Base-by-base conservation (phyloP, 2,329 filamentous ascomycete genomes). In the Iodosphaeria phyllophila region DNA sequence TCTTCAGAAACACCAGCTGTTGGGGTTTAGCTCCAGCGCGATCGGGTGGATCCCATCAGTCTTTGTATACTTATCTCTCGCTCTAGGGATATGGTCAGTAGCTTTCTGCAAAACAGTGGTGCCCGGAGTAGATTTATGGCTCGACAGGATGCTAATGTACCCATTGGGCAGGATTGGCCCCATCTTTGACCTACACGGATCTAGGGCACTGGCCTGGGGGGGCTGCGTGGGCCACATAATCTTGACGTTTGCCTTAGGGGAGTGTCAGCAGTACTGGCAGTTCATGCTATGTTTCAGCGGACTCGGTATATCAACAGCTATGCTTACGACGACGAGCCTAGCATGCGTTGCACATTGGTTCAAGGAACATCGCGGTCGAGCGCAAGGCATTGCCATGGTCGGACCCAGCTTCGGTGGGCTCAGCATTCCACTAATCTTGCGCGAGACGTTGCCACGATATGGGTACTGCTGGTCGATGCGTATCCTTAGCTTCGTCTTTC, bases 31-130 rank as follows among this genome's bases (percentile, higher is more conserved):
- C 4, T 40, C 51, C 4, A 40, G 52, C 4, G 49, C 61, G 20
- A 46, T 63, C 1, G 58, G 56, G 12, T 63, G 57, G 58, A 60
- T 61, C 26, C 50, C 51, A 1, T 53, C 56, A 1, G 32, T 59
- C 4, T 51, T 58, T 17, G 47, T 52, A 5, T 60, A 57, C 22
- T 33, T 61, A 1, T 45, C 50, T 0, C 37, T 60, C 0, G 46
- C 55, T 9, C 41, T 58, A 3, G 56, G 52, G 4, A 50, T 61
- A 4, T 56, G 58, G 34, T n/a, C n/a, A n/a, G n/a, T n/a, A n/a
- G n/a, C n/a, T n/a, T n/a, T n/a, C n/a, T n/a, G n/a, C n/a, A n/a
- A n/a, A n/a, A n/a, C n/a, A n/a, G n/a, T n/a, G n/a, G n/a, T n/a
- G n/a, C n/a, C n/a, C n/a, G n/a, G n/a, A n/a, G n/a, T n/a, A n/a